A percentile compares a stretch with the other conserved stretches of the same genome.
phyloP scores from a whole-genome alignment of 176 grass and related monocot genomes.

The Chrysopogon serrulatus region DNA sequence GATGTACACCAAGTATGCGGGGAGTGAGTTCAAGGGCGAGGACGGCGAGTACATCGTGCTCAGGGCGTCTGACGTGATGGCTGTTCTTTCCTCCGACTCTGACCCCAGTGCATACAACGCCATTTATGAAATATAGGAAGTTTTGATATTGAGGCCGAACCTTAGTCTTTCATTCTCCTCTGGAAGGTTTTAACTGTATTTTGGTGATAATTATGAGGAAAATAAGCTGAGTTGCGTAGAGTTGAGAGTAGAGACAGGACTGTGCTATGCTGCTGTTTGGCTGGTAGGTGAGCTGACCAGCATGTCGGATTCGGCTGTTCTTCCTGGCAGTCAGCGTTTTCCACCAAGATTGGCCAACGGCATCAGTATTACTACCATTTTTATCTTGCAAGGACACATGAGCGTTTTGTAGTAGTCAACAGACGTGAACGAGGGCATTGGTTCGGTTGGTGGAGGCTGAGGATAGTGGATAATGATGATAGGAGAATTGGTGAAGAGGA shows the following conservation, averaged over 20 bases:
- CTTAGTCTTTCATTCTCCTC: background rate
- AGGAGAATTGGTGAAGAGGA: background rate
- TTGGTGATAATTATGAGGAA: background rate
- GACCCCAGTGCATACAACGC: background rate
- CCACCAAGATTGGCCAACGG: background rate
- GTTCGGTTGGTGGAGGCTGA: conserved; percentile 8
- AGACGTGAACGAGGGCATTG: background rate
- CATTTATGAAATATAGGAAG: background rate
- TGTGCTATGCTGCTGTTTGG: background rate
- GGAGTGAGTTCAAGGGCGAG: conserved; percentile 58
- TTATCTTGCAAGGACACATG: background rate
- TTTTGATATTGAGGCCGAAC: conserved; percentile 29
- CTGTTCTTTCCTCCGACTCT: conserved; percentile 39
- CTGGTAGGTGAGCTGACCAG: background rate
- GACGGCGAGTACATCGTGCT: conserved; percentile 63
- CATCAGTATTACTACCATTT: background rate
- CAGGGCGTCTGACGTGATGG: conserved; percentile 55
- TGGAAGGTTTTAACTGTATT: background rate
- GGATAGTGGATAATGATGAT: background rate
- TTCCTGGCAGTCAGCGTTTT: background rate
- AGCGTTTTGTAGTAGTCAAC: background rate
- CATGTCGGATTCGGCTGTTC: background rate
- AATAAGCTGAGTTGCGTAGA: background rate
- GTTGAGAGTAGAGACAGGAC: background rate
- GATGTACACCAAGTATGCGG: conserved; percentile 53